Conservation (phyloP, 176 grass and related monocot species). For the Hordeum marinum region DNA sequence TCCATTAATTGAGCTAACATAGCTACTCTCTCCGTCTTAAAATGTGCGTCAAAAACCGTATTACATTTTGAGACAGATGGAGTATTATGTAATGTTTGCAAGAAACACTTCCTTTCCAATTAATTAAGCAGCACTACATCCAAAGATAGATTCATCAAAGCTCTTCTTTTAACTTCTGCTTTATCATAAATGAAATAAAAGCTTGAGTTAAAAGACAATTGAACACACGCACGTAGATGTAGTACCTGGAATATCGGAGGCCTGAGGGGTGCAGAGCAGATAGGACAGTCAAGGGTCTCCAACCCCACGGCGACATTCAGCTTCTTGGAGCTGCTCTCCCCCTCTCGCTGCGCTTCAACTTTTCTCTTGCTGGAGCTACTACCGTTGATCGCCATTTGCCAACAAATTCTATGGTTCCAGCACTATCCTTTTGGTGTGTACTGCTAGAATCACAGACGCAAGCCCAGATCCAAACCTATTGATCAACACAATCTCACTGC, state of each 20-base stretch:
- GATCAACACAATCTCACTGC: background rate
- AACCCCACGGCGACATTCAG: background rate
- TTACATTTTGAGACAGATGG: too few species aligned
- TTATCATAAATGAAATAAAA: background rate
- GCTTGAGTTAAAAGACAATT: background rate
- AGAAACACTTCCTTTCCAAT: background rate
- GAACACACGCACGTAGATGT: background rate
- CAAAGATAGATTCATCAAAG: background rate
- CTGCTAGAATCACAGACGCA: background rate
- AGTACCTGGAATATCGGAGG: background rate
- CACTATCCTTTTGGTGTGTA: background rate
- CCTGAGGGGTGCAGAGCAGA: background rate
- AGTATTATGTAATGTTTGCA: background rate
- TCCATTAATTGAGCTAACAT: background rate
- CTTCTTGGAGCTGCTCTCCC: background rate
- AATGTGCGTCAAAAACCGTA: too few species aligned
- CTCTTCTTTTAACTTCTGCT: background rate
- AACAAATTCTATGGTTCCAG: background rate
- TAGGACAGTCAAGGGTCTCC: background rate
- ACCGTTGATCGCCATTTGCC: background rate
- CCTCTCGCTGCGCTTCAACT: background rate
- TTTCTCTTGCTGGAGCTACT: background rate
- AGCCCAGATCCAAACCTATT: background rate
- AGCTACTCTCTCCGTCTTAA: too few species aligned
- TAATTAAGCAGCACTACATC: background rate